Conservation (phyloP, 2,329 filamentous ascomycete species). For the Aspergillus brunneoviolaceus region DNA sequence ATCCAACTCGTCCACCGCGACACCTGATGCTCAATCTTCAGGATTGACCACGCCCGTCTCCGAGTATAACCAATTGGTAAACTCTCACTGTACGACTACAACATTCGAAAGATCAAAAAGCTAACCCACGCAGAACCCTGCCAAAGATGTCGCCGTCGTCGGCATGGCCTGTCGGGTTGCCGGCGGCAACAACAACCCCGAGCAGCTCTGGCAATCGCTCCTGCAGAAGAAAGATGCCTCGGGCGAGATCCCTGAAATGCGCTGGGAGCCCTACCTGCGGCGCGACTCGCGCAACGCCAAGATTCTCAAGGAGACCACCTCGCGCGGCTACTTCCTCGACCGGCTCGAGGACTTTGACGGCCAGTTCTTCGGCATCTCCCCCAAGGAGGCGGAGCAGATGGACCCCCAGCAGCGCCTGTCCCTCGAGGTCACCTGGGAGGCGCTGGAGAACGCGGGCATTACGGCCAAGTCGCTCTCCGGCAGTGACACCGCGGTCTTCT, state of each 20-base stretch:
- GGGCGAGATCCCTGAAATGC: conserved; percentile 29
- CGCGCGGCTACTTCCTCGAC: neutral
- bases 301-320: conserved; percentile 24
- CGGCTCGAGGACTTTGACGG: conserved; percentile 24
- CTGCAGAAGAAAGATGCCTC: conserved; percentile 29
- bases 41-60: too few relatives aligned
- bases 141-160: conserved; percentile 32
- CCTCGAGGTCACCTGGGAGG: conserved; percentile 25
- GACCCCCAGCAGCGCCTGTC: conserved; percentile 32
- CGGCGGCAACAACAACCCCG: conserved; percentile 30
- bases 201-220: conserved; percentile 36
- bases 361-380: conserved; percentile 30
- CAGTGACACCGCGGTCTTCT: conserved; percentile 31
- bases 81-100: too few relatives aligned
- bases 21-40: too few relatives aligned
- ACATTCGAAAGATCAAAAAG: neutral
- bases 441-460: conserved; percentile 26
- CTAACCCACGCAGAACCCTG: conserved; percentile 2
- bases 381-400: conserved; percentile 29
- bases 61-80: neutral
- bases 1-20: too few relatives aligned
- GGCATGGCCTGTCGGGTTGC: conserved; percentile 36
- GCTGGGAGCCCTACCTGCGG: conserved; percentile 34
- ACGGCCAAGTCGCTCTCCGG: conserved; percentile 21
- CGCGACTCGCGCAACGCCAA: conserved; percentile 29